Base-by-base conservation (phyloP, 257 asterid genomes). In the Plantago ovata region DNA sequence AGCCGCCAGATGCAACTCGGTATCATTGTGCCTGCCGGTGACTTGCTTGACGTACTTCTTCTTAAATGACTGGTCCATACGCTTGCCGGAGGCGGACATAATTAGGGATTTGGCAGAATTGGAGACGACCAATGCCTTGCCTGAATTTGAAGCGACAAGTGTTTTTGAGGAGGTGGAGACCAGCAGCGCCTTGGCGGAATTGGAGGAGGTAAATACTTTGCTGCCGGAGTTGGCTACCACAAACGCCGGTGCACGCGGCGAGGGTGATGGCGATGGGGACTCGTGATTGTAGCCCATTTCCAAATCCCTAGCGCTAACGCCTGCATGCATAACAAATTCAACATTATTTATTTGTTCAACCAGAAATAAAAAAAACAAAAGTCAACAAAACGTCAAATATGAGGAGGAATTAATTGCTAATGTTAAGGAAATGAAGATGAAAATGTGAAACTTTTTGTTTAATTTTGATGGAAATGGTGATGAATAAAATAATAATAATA, bases 261-360 rank as follows among this genome's bases (percentile, higher is more conserved):
- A 79, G 3, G 81, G 84, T 0, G 80, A 64, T 5, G 60, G 60
- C 10, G 60, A 55, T 16, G 33, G 11, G 54, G 54, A 9, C 20
- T 33, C 36, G n/a, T n/a, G n/a, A n/a, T n/a, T n/a, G n/a, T n/a
- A n/a, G n/a, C 86, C 86, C 78, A 68, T 82, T 64, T 82, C 91
- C 24, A 75, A 64, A 78, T 85, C 91, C 76, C 74, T 76, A 65
- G n/a, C 75, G 56, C 79, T 90, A 28, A 28, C 3, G 36, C 36
- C 36, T 28, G n/a, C n/a, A 28, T 28, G 36, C 36, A n/a, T n/a
- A 28, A 28, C 36, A 4, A 28, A n/a, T n/a, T n/a, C n/a, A n/a
- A n/a, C n/a, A n/a, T n/a, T n/a, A n/a, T n/a, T n/a, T n/a, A n/a
- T n/a, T n/a, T n/a, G n/a, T n/a, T n/a, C n/a, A n/a, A n/a, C n/a